Evolutionary conservation across 1,284 basidiomycete species (phyloP), one percentile per base, ranked within the genome.

Genomic region (Testicularia cyperi): DNA sequence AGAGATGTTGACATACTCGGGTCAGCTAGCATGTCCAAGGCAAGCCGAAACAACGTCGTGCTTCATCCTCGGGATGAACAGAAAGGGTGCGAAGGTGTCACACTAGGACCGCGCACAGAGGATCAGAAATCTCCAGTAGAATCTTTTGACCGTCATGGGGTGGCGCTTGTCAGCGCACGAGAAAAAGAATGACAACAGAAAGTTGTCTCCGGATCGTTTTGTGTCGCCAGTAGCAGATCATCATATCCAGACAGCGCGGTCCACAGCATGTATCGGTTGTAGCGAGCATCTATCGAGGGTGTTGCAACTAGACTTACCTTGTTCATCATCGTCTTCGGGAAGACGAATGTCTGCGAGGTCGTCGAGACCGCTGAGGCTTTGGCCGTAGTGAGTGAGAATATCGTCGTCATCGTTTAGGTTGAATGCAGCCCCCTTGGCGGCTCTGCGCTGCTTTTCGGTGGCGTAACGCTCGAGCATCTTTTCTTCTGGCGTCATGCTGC

Each of bases 381-480:
- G 87, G 0, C 92, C 92, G 71, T 92, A 95, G 77, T 97, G 92
- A 0, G 92, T 96, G 38, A 97, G 82, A 36, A 49, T 31, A 19
- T 75, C 71, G 28, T 74, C 74, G 19, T 62, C 66, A 47, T 88
- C 88, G 61, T 82, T 90, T 25, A 98, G 81, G 74, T 94, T 94
- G 83, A 95, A 97, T 7, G 84, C 80, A n/a, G 81, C 81, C 35
- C 86, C 85, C 77, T 87, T 90, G 32, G 87, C 86, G 48, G 66
- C 44, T 21, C 67, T 45, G 10, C 58, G 43, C 38, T 74, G 67
- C 34, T 70, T 63, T 77, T 97, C 94, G 53, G 84, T 83, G 5
- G 92, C 97, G 77, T 96, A 98, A 26, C 95, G 86, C 78, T 96
- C 92, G 21, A 98, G 82, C 86, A 97, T 97, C 62, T 91, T 88